phyloP scores from a whole-genome alignment of 805 yeast genomes.

The Starmerella vitae region DNA sequence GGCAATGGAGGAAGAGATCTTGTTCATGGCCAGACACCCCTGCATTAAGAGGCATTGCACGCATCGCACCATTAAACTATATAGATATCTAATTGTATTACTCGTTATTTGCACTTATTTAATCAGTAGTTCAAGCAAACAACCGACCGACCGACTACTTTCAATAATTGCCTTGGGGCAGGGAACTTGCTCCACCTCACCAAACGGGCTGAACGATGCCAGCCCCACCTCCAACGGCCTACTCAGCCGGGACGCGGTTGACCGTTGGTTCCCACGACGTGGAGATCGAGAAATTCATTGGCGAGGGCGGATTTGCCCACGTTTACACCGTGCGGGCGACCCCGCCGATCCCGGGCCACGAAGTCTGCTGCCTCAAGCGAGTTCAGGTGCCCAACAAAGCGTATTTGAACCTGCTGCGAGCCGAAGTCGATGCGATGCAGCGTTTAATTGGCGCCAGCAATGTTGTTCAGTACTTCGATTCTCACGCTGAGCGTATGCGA shows the following conservation, averaged over 20 bases:
- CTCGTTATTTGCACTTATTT: too few relatives aligned
- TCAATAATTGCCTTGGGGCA: too few relatives aligned
- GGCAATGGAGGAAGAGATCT: too few relatives aligned
- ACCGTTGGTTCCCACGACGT: conserved; percentile 75
- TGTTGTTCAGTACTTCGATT: conserved; percentile 83
- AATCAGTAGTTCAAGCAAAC: background rate
- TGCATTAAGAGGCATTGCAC: too few relatives aligned
- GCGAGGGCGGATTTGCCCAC: conserved; percentile 91
- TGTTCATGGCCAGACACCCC: too few relatives aligned
- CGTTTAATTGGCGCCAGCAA: conserved; percentile 62
- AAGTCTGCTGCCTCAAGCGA: conserved; percentile 71
- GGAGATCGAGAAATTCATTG: conserved; percentile 54
- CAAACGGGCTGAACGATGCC: conserved; percentile 11
- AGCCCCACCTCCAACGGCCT: conserved; percentile 31
- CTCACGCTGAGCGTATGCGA: conserved; percentile 72
- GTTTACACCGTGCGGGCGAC: conserved; percentile 68
- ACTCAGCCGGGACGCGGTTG: conserved; percentile 60
- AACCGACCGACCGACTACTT: background rate
- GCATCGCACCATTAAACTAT: too few relatives aligned
- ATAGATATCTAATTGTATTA: too few relatives aligned
- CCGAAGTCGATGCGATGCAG: conserved; percentile 97
- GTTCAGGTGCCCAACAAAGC: conserved; percentile 91
- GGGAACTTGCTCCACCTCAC: background rate
- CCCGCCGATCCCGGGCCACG: conserved; percentile 42
- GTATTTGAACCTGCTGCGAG: conserved; percentile 66